Evolutionary conservation across 306 rosid species (phyloP), one percentile per base, ranked within the genome.

Genomic region (Prunus salicina): DNA sequence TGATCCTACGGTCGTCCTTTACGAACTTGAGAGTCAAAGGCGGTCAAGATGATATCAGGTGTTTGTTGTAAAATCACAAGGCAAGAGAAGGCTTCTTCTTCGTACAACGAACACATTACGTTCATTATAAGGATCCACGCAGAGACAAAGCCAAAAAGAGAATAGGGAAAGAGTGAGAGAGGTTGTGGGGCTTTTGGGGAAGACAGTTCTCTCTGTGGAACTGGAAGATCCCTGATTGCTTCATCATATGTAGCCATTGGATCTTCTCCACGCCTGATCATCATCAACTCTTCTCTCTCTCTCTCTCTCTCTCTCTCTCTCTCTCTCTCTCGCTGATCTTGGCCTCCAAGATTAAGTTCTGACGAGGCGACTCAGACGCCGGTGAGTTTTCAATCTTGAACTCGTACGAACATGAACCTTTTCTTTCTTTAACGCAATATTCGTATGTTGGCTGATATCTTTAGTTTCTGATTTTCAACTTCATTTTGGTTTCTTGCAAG

Each of bases 151-250:
- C 30, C 19, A 24, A 58, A 10, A 9, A 13, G 20, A 51, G 56
- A 51, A 46, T 19, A 22, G 13, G 20, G 9, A 1, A 1, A 14
- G 38, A 47, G 38, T 0, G 72, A 46, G 1, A 30, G 28, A 10
- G 14, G 58, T 24, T 49, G 25, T 10, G 55, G 55, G 55, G 47
- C 57, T 56, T 58, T 58, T 24, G 64, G 34, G 13, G 64, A 24
- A 24, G 34, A 56, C 62, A 9, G 5, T 6, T 47, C 52, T 47
- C 28, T 18, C 20, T 52, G 57, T 18, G 43, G 43, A 38, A 0
- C 72, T 8, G 41, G 72, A 68, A 68, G 43, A 46, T 2, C 57
- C 57, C 18, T 69, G 74, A 55, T 57, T 47, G 63, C 49, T 52
- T 12, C 61, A 52, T 53, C 75, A 9, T n/a, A 30, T 30, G 4